phyloP scores from a whole-genome alignment of 768 basidiomycete genomes.

The Mrakia frigida region DNA sequence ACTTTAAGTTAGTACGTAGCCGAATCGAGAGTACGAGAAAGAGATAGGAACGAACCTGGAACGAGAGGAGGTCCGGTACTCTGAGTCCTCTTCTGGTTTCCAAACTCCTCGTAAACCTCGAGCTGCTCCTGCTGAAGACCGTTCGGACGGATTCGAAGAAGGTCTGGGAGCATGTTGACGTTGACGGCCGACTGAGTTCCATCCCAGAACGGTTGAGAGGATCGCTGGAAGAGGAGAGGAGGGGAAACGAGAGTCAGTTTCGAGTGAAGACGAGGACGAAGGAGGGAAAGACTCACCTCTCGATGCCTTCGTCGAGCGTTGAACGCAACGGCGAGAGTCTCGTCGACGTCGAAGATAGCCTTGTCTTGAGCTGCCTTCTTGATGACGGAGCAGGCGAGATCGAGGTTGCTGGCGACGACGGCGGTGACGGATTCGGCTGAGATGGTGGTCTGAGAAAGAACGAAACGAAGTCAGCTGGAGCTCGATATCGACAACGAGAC shows the following conservation, averaged over 20 bases:
- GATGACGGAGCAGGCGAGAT: conserved; percentile 86
- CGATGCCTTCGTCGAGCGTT: conserved; percentile 78
- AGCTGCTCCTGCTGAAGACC: conserved; percentile 78
- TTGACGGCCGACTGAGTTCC: conserved; percentile 54
- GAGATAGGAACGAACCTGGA: background rate
- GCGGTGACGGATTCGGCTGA: conserved; percentile 70
- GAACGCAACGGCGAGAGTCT: conserved; percentile 74
- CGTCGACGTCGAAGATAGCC: conserved; percentile 87
- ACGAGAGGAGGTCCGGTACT: conserved; percentile 16
- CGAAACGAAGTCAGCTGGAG: background rate
- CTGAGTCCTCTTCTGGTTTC: conserved; percentile 43
- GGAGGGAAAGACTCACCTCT: conserved; percentile 53
- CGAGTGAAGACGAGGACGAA: background rate
- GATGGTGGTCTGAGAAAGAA: conserved; percentile 55
- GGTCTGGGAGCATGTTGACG: conserved; percentile 71
- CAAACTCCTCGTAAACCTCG: conserved; percentile 93
- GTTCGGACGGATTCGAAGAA: conserved; percentile 72
- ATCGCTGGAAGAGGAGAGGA: conserved; percentile 30
- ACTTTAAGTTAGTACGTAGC: no score
- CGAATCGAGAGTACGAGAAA: background rate
- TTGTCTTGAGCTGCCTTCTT: conserved; percentile 98
- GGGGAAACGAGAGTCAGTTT: conserved; percentile 1
- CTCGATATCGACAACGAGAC: no score
- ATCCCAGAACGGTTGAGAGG: conserved; percentile 84
- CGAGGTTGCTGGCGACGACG: conserved; percentile 85